Conservation (phyloP, 768 basidiomycete genomes). For the Suillus decipiens region DNA sequence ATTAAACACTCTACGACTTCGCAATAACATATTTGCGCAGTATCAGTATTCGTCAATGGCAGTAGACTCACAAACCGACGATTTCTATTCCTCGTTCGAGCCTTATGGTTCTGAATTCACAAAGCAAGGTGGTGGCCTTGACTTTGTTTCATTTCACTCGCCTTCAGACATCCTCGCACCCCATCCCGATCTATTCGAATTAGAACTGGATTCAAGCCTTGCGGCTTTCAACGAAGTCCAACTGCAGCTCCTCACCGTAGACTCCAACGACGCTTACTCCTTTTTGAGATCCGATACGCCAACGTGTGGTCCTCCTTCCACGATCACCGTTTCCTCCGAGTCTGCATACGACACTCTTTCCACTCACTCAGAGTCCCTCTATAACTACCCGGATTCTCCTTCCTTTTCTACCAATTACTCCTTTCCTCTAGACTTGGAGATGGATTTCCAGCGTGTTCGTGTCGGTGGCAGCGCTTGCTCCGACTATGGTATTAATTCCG, state of each 20-base stretch:
- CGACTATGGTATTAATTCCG: slow-evolving; percentile 51
- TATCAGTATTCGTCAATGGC: slow-evolving; percentile 23
- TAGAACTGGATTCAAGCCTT: slow-evolving; percentile 74
- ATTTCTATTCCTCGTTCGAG: slow-evolving; percentile 36
- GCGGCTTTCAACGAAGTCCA: slow-evolving; percentile 65
- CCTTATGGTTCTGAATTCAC: slow-evolving; percentile 38
- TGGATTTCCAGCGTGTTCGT: slow-evolving; percentile 68
- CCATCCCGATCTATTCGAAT: slow-evolving; percentile 81
- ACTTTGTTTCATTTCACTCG: slow-evolving; percentile 70
- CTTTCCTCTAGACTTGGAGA: slow-evolving; percentile 67
- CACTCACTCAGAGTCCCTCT: slow-evolving; percentile 68
- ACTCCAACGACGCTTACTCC: slow-evolving; percentile 64
- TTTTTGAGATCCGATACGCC: slow-evolving; percentile 64
- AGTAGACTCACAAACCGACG: slow-evolving; percentile 33
- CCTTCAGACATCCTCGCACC: slow-evolving; percentile 74
- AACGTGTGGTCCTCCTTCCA: slow-evolving; percentile 71
- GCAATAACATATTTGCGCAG: slow-evolving; percentile 29
- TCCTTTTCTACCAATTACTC: slow-evolving; percentile 53
- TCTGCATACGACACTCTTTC: slow-evolving; percentile 73
- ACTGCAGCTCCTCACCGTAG: slow-evolving; percentile 63
- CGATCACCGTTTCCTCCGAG: slow-evolving; percentile 78
- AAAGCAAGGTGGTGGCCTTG: slow-evolving; percentile 48
- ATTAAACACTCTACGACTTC: not conserved
- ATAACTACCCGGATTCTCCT: slow-evolving; percentile 60
- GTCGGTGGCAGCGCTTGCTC: slow-evolving; percentile 48